A percentile compares a stretch with the other conserved stretches of the same genome.
Evolutionary conservation across 75 land plant species (phyloP).

Genomic region (Pinus albicaulis): DNA sequence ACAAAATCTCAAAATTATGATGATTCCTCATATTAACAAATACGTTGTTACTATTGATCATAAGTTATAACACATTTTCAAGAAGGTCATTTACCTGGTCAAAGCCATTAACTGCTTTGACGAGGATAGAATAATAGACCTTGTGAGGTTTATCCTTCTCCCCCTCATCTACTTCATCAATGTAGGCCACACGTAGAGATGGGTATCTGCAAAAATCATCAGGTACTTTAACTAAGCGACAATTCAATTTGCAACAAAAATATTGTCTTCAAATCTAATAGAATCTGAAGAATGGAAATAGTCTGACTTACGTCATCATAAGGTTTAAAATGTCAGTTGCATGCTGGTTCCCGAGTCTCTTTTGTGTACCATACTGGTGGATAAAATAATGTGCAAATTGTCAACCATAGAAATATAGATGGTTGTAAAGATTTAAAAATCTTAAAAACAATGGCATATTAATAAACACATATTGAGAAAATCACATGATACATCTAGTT

Average conservation of each 20-base stretch:
- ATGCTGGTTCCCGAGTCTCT: slow-evolving; percentile 57
- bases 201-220: slow-evolving; percentile 54
- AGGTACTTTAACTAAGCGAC: neutral
- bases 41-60: too few relatives aligned
- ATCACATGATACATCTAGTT: too few relatives aligned
- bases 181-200: slow-evolving; percentile 90
- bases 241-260: neutral
- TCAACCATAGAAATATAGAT: too few relatives aligned
- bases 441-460: too few relatives aligned
- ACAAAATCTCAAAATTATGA: too few relatives aligned
- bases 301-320: slow-evolving; percentile 57
- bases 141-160: slow-evolving; percentile 66
- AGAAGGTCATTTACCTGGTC: slow-evolving; percentile 67
- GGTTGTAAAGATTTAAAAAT: too few relatives aligned
- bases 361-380: slow-evolving; percentile 67
- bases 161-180: slow-evolving; percentile 83
- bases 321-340: slow-evolving; percentile 76
- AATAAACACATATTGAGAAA: too few relatives aligned
- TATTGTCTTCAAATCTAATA: neutral
- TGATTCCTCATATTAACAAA: too few relatives aligned
- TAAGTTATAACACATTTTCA: too few relatives aligned
- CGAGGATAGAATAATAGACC: slow-evolving; percentile 85
- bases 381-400: too few relatives aligned
- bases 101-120: slow-evolving; percentile 78
- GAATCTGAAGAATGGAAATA: too few relatives aligned